phyloP scores from a whole-genome alignment of 1,139 yeast species.

The Pneumocystis sp. region DNA sequence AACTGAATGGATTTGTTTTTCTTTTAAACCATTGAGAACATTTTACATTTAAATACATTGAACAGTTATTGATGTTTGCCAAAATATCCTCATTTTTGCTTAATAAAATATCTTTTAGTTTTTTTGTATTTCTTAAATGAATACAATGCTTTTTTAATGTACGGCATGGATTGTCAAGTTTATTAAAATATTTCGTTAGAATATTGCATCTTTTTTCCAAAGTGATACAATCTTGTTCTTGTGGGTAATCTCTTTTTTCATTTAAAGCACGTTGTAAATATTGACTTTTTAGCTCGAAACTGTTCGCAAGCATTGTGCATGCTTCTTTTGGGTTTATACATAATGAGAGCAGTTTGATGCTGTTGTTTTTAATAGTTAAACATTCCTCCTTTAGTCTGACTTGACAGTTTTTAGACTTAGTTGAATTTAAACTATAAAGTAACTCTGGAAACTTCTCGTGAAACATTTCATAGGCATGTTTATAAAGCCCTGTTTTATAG shows the following conservation, averaged over 20 bases:
- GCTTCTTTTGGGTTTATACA: neutral
- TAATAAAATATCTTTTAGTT: neutral
- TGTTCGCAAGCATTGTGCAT: neutral
- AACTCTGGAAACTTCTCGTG: no score
- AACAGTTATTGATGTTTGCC: neutral
- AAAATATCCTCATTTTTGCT: neutral
- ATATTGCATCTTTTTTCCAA: neutral
- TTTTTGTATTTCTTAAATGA: neutral
- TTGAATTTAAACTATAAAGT: no score
- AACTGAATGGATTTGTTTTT: no score
- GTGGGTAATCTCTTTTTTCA: neutral
- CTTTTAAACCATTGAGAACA: neutral
- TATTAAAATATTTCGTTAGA: neutral
- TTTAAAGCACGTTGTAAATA: neutral
- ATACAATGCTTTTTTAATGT: neutral
- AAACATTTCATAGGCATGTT: no score
- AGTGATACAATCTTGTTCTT: neutral
- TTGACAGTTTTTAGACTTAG: no score
- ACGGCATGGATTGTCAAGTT: neutral
- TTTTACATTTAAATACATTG: neutral
- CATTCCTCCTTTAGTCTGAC: neutral
- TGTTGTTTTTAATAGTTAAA: neutral
- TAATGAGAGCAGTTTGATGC: neutral
- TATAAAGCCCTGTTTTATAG: no score
- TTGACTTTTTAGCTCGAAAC: neutral